Evolutionary conservation across 2,329 filamentous ascomycete genomes (phyloP).

Genomic region (Colletotrichum liaoningense): DNA sequence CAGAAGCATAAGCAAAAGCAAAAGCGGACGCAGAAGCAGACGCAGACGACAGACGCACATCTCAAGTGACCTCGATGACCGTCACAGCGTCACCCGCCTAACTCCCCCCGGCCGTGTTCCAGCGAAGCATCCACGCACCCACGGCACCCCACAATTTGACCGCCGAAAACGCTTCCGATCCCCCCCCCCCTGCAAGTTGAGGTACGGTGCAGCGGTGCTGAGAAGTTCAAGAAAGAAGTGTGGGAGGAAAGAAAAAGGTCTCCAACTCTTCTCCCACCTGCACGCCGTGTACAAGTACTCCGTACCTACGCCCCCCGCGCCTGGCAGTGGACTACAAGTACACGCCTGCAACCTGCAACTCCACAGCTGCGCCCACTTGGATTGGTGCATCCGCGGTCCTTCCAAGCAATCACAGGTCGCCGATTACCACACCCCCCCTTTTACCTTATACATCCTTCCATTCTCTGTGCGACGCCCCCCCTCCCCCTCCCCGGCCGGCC

Average conservation of each 20-base stretch:
- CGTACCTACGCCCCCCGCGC: background rate
- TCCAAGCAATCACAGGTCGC: conserved; percentile 25
- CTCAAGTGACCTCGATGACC: background rate
- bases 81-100: background rate
- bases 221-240: background rate
- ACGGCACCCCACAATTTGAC: conserved; percentile 27
- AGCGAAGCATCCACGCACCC: conserved; percentile 20
- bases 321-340: background rate
- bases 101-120: conserved; percentile 18
- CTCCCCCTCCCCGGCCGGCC: conserved; percentile 24
- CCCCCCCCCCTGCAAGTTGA: too few relatives aligned
- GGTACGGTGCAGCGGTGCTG: background rate
- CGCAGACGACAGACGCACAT: background rate
- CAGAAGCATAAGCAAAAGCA: too few relatives aligned
- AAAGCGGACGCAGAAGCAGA: too few relatives aligned
- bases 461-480: background rate
- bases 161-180: conserved; percentile 28
- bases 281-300: background rate
- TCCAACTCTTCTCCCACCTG: background rate
- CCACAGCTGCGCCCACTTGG: background rate
- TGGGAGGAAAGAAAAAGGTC: background rate
- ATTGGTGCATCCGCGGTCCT: background rate
- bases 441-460: background rate
- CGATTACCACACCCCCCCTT: conserved; percentile 21
- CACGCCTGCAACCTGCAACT: background rate